Base-by-base conservation (phyloP, 2,329 filamentous ascomycete species). In the Beauveria sp. region DNA sequence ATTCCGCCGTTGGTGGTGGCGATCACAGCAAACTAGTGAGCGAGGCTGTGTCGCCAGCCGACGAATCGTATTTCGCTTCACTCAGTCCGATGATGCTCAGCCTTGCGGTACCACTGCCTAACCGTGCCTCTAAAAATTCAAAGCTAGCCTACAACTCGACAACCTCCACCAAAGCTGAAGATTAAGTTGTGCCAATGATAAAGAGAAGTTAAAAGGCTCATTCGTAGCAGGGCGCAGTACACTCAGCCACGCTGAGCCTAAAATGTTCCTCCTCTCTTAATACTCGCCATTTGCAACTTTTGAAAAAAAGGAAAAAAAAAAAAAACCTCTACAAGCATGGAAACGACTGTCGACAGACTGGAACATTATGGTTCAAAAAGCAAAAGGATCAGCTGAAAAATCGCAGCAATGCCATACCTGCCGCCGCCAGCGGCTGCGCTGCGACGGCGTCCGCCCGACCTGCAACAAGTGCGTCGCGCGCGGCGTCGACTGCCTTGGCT, bases 401-500 rank as follows among this genome's bases (percentile, higher is more conserved):
- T 28, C 58, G 47, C 47, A 59, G 37, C 48, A 59, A 34, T 62
- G 55, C 40, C 64, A 65, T 22, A 63, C 64, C 2, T 64, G 63
- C 46, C 64, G 63, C 3, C 64, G 62, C 8, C 61, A 58, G 14
- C 61, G 64, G 20, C 62, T 63, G 48, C 62, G 62, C 40, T 65
- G 64, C 48, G 64, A 64, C 47, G 64, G 54, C 37, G 24, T 43
- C 30, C 60, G 57, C 28, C 64, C 63, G 18, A 51, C 43, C 30
- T 65, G 64, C 59, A 44, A 52, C 20, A 65, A 65, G 18, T 65
- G 64, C 44, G 55, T 48, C 41, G 46, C 34, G 12, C 54, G 64
- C 14, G 64, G 64, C 41, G 59, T 63, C 30, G 63, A 65, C 37
- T 65, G 64, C 48, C 59, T 65, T 16, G 63, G 63, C 37, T 64